A percentile compares a stretch with the other conserved stretches of the same genome.
These are phyloP conservation scores for Pachyrhizus erosus DNA, from an alignment of 306 rosid species.

Conservation along the genomic window DNA sequence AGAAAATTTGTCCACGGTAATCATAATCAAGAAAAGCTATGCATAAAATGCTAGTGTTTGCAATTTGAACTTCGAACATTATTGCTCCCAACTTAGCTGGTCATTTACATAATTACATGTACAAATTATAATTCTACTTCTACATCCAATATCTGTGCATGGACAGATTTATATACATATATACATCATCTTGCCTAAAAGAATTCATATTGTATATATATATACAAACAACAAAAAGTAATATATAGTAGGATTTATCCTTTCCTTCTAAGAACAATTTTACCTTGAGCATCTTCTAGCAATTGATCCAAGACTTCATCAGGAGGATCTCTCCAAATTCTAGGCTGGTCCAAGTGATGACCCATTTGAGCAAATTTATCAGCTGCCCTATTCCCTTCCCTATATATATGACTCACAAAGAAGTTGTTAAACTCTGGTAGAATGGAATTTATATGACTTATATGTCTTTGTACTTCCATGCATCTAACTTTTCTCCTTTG, in stretches of 20 bases:
- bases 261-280: slow-evolving; percentile 60
- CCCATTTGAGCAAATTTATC: slow-evolving; percentile 76
- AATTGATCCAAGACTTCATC: slow-evolving; percentile 53
- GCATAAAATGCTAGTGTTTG: neutral
- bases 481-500: slow-evolving; percentile 54
- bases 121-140: slow-evolving; percentile 13
- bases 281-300: slow-evolving; percentile 77
- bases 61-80: slow-evolving; percentile 17
- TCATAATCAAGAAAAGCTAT: neutral
- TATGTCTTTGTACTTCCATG: slow-evolving; percentile 56
- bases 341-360: slow-evolving; percentile 55
- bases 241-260: slow-evolving; percentile 6
- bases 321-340: slow-evolving; percentile 69
- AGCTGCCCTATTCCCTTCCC: slow-evolving; percentile 79
- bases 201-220: neutral
- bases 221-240: neutral
- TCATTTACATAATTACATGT: neutral
- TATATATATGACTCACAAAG: slow-evolving; percentile 61
- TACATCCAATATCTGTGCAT: neutral
- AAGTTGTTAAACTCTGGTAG: slow-evolving; percentile 50
- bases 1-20: neutral
- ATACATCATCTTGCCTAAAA: slow-evolving; percentile 13
- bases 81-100: neutral
- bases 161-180: neutral
- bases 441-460: slow-evolving; percentile 55